Base-by-base conservation (phyloP, 2,329 filamentous ascomycete genomes). In the Penicillium sp. region DNA sequence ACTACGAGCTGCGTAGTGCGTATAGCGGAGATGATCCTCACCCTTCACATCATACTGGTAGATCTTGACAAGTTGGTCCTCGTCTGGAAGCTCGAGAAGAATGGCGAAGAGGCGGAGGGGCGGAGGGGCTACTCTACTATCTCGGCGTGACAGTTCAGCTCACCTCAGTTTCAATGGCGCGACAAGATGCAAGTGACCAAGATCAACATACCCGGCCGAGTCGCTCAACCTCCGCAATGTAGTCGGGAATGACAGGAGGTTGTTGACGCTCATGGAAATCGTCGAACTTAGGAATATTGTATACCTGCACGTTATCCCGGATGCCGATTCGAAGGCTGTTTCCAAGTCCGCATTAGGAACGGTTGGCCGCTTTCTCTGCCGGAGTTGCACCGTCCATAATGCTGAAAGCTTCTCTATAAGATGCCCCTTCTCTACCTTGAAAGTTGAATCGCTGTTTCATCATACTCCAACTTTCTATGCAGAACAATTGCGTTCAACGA, bases 21-120 rank as follows among this genome's bases (percentile, higher is more conserved):
- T 85, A 65, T 85, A 85, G 2, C 84, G 77, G n/a, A 85, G 73
- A 52, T 85, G 82, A 23, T 82, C 81, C 54, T 85, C 82, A 16
- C 80, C 77, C 26, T 80, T 76, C n/a, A 77, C 73, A 2, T 84
- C 76, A 65, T 85, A 87, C 15, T 73, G 74, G 64, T 87, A 84
- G 7, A 81, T 71, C 16, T 76, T 72, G 56, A 81, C 74, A 31
- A 86, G 72, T 51, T 79, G 76, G 2, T 84, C 77, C 61, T 86
- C 83, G 33, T 82, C 77, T 0, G 82, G 81, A 0, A 87, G 72
- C 59, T 87, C 77, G 0, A 87, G 75, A 0, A 86, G 74, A 33
- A 85, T 77, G 5, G 84, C 84, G 47, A 86, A 83, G 1, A 87
- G 77, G 0, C 78, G 77, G 9, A 86, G 1, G 87, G 77, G 0